These are phyloP conservation scores for Metschnikowia lachancei DNA, from an alignment of 805 yeast species.

Conservation along the genomic window DNA sequence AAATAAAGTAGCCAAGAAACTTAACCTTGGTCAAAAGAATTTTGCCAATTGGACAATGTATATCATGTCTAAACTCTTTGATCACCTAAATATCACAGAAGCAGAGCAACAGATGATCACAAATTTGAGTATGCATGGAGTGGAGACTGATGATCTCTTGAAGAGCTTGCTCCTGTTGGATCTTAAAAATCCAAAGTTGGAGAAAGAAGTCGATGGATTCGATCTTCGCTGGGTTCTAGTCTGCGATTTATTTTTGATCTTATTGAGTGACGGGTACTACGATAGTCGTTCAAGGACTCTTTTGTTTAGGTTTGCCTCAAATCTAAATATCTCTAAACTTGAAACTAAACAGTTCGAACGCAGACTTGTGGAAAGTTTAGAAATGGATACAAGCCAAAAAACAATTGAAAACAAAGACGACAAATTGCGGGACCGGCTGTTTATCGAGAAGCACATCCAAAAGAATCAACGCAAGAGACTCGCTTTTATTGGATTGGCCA, in stretches of 20 bases:
- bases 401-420: slow-evolving; percentile 62
- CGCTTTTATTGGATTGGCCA: slow-evolving; percentile 90
- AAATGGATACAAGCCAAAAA: slow-evolving; percentile 59
- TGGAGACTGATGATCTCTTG: slow-evolving; percentile 68
- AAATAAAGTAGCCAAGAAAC: slow-evolving; percentile 52
- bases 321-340: slow-evolving; percentile 54
- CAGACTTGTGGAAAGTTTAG: slow-evolving; percentile 84
- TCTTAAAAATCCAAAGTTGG: slow-evolving; percentile 13
- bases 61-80: slow-evolving; percentile 67
- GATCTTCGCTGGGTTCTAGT: slow-evolving; percentile 92
- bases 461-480: slow-evolving; percentile 62
- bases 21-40: slow-evolving; percentile 69
- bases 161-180: slow-evolving; percentile 51
- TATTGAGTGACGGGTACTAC: slow-evolving; percentile 79
- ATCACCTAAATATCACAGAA: slow-evolving; percentile 72
- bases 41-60: slow-evolving; percentile 82
- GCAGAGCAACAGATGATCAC: slow-evolving; percentile 88
- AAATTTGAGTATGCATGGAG: slow-evolving; percentile 77
- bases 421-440: slow-evolving; percentile 74
- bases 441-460: slow-evolving; percentile 70
- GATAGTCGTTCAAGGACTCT: slow-evolving; percentile 86
- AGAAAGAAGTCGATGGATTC: slow-evolving; percentile 21
- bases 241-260: slow-evolving; percentile 81
- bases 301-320: slow-evolving; percentile 63
- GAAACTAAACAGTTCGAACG: slow-evolving; percentile 89